Base-by-base conservation (phyloP, 2,329 filamentous ascomycete genomes). In the Aspergillus candidus region DNA sequence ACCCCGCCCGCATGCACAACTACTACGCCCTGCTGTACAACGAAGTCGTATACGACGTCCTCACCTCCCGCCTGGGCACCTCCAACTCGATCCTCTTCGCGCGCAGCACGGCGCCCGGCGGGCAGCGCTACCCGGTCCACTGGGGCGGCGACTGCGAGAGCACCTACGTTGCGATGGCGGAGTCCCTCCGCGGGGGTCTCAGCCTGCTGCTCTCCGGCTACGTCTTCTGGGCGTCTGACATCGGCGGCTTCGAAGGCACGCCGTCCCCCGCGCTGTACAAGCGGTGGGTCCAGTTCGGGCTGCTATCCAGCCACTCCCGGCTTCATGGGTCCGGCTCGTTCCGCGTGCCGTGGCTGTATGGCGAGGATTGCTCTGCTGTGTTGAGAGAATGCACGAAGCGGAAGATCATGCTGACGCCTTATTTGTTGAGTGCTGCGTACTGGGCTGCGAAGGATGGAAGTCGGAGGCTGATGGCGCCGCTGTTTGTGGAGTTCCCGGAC, bases 71-170 rank as follows among this genome's bases (percentile, higher is more conserved):
- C 53, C 56, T 73, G 61, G 75, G 77, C 12, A 63, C 67, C 39
- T 65, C 73, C 39, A 68, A 78, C 55, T 75, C 81, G 49, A 78
- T 84, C 33, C 74, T 87, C 1, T 88, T 86, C 58, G 83, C 84
- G 1, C 75, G 84, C 18, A 73, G 79, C 32, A 82, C 83, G 13
- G 80, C 77, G 43, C 82, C 83, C 2, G 84, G 84, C 4, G 78
- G 77, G 1, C 84, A 88, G 65, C 72, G 78, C 4, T 86, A 84
- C 61, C 84, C 84, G 0, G 71, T 86, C 2, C 76, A 79, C 38
- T 87, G 84, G 84, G 84, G 84, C 30, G 84, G 84, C 43, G 84
- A 88, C 67, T 86, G 83, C 61, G 84, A 88, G 64, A 83, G 78
- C 27, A 87, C 83, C 1, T 80, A 82, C 35, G 82, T 84, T 56